Evolutionary conservation across 2,329 filamentous ascomycete genomes (phyloP).

Genomic region (Leptographium wingfieldii): DNA sequence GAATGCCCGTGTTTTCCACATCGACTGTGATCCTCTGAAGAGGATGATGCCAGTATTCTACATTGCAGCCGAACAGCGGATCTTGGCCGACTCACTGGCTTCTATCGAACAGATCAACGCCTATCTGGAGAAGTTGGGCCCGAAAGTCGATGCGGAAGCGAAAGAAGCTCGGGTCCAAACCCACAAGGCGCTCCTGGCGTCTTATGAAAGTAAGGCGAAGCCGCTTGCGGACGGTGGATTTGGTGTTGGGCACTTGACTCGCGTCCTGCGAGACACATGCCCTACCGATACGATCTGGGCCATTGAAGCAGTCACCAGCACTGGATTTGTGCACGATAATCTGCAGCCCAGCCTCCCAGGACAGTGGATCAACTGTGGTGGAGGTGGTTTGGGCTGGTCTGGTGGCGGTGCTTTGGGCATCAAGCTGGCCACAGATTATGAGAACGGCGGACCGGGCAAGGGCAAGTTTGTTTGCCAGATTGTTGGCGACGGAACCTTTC

Average conservation of each 20-base stretch:
- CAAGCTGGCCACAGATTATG: slow-evolving; percentile 31
- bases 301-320: slow-evolving; percentile 63
- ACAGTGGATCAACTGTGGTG: slow-evolving; percentile 40
- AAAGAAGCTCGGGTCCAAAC: slow-evolving; percentile 42
- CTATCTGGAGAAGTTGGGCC: slow-evolving; percentile 37
- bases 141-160: slow-evolving; percentile 23
- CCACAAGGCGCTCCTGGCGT: slow-evolving; percentile 45
- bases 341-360: slow-evolving; percentile 45
- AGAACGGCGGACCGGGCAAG: slow-evolving; percentile 23
- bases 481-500: slow-evolving; percentile 36
- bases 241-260: slow-evolving; percentile 35
- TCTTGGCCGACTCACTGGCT: slow-evolving; percentile 50
- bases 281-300: slow-evolving; percentile 52
- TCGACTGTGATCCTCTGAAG: slow-evolving; percentile 55
- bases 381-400: slow-evolving; percentile 40
- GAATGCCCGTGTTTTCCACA: slow-evolving; percentile 45
- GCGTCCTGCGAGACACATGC: slow-evolving; percentile 22
- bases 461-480: slow-evolving; percentile 36
- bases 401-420: slow-evolving; percentile 37
- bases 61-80: slow-evolving; percentile 51
- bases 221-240: slow-evolving; percentile 51
- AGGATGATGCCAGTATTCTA: slow-evolving; percentile 66
- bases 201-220: slow-evolving; percentile 38
- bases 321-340: slow-evolving; percentile 53
- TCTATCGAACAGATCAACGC: slow-evolving; percentile 57